Percentiles rank a stretch among this genome's conserved stretches.
phyloP scores from a whole-genome alignment of 768 basidiomycete species.

The Candolleomyces efflorescens region DNA sequence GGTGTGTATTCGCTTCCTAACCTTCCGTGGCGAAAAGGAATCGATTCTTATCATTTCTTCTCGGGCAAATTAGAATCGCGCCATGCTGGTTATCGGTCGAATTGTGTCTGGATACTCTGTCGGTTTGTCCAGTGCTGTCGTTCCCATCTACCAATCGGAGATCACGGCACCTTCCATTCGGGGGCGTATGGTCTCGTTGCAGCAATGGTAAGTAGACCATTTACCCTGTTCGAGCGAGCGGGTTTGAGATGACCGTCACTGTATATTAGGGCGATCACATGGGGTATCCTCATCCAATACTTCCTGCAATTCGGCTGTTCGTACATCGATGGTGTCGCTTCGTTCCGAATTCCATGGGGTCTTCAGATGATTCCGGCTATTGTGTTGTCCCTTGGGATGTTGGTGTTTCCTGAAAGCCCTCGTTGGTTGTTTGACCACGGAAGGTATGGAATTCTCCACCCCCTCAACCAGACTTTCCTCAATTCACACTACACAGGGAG shows the following conservation, averaged over 20 bases:
- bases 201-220: conserved; percentile 51
- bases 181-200: conserved; percentile 70
- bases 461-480: neutral
- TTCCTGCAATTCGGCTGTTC: conserved; percentile 76
- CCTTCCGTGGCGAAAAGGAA: neutral
- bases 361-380: conserved; percentile 78
- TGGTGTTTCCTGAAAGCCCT: conserved; percentile 64
- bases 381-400: conserved; percentile 63
- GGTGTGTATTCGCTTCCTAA: conserved; percentile 21
- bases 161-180: conserved; percentile 69
- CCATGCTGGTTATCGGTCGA: conserved; percentile 72
- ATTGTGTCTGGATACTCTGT: conserved; percentile 66
- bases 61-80: conserved; percentile 45
- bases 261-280: conserved; percentile 57
- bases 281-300: conserved; percentile 75
- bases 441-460: conserved; percentile 28
- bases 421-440: conserved; percentile 67
- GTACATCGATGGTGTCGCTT: conserved; percentile 63
- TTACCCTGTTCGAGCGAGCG: neutral
- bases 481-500: conserved; percentile 26
- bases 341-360: conserved; percentile 80
- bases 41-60: conserved; percentile 2
- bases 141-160: conserved; percentile 75
- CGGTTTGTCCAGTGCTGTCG: conserved; percentile 60
- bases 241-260: neutral